phyloP scores from a whole-genome alignment of 306 rosid species.

The Biancaea sappan region DNA sequence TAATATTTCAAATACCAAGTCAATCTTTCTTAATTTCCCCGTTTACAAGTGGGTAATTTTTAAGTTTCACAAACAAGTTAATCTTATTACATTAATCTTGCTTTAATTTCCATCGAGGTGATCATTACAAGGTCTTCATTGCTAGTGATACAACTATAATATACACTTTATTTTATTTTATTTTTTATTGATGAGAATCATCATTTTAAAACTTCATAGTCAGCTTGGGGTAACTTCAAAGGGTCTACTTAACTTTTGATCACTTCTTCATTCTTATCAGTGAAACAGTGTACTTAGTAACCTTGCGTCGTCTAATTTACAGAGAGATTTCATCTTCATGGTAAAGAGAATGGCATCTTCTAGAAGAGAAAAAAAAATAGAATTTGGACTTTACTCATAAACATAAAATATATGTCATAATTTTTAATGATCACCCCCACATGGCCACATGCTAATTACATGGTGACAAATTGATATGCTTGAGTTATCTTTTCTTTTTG shows the following conservation, averaged over 20 bases:
- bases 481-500: neutral
- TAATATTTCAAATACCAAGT: too few relatives aligned
- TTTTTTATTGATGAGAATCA: neutral
- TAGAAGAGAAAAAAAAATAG: neutral
- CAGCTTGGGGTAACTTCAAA: conserved; percentile 6
- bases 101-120: neutral
- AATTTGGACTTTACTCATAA: neutral
- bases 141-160: neutral
- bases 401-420: too few relatives aligned
- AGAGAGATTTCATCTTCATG: too few relatives aligned
- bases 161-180: neutral
- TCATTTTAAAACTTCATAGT: neutral
- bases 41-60: conserved; percentile 24
- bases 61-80: conserved; percentile 3
- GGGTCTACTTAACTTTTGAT: conserved; percentile 10
- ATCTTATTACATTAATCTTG: neutral
- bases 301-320: too few relatives aligned
- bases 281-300: too few relatives aligned
- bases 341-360: neutral
- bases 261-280: neutral
- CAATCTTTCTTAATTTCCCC: neutral
- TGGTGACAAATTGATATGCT: neutral
- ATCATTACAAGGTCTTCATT: neutral
- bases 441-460: neutral
- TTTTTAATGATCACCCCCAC: conserved; percentile 5